Base-by-base conservation (phyloP, 768 basidiomycete species). In the Naganishia antarctica region DNA sequence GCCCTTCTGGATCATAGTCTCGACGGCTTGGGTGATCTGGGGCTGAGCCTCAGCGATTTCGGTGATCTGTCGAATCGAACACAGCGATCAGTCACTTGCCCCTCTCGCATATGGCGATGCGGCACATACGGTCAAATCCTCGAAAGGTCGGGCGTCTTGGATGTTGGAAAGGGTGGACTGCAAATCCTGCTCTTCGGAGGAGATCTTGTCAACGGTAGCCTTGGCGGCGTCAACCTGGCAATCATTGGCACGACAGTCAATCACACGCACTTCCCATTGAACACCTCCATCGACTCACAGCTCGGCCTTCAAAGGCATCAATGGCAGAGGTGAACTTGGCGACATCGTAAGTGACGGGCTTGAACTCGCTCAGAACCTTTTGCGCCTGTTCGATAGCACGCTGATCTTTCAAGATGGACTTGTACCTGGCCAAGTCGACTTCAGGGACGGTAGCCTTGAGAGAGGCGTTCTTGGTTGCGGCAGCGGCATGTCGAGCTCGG, bases 161-260 rank as follows among this genome's bases (percentile, higher is more conserved):
- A 99, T 98, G 84, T 99, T 96, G 70, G 88, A 86, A 66, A 98
- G 87, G 28, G 96, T 97, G 45, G 84, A 86, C 79, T 91, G 87
- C 70, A 99, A 87, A 73, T 90, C 86, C 78, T 87, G 85, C 71
- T 98, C 83, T 80, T 98, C 94, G 45, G 85, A 80, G 66, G 93
- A 88, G 71, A 98, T 91, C 81, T 94, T 90, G 71, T 84, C 79
- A 69, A 88, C 86, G 12, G 94, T 94, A 79, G 89, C 87, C 80
- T 90, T 83, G 62, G 96, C 94, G 70, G 88, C 90, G 51, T 83
- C 85, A 69, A 97, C 85, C 93, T 94, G 68, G 8, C 29, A 57
- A 28, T 45, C 1, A 7, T 26, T 18, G 59, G 25, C 43, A 41
- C 15, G 43, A 23, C 29, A 13, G 16, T 12, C 16, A 31, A 12